A percentile compares a stretch with the other conserved stretches of the same genome.
These are phyloP conservation scores for Astrothelium macrocarpum DNA, from an alignment of 495 filamentous ascomycete species.

Conservation along the genomic window DNA sequence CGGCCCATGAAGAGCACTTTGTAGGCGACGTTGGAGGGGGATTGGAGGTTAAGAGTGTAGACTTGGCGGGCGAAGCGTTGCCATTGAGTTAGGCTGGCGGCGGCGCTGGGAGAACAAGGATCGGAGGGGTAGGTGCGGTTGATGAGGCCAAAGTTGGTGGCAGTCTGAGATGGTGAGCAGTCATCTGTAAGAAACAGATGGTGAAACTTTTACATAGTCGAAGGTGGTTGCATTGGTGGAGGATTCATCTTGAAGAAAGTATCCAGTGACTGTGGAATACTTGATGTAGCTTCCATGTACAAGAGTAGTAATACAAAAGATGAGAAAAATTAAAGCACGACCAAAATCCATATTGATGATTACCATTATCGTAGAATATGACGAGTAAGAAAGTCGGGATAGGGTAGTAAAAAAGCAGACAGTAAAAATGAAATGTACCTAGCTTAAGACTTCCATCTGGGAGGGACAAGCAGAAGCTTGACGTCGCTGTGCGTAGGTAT, in stretches of 20 bases:
- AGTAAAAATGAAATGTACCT: background rate
- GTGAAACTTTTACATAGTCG: slow-evolving; percentile 46
- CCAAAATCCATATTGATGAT: background rate
- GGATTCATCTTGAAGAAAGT: slow-evolving; percentile 60
- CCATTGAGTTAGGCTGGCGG: slow-evolving; percentile 49
- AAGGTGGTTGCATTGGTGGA: slow-evolving; percentile 53
- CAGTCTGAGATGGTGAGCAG: slow-evolving; percentile 34
- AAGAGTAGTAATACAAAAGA: background rate
- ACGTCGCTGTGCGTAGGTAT: background rate
- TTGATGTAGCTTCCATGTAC: slow-evolving; percentile 32
- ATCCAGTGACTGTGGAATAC: slow-evolving; percentile 57
- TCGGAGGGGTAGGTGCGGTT: slow-evolving; percentile 47
- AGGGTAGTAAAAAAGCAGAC: background rate
- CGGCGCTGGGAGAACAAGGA: slow-evolving; percentile 16
- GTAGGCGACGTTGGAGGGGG: slow-evolving; percentile 44
- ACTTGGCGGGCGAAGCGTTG: slow-evolving; percentile 53
- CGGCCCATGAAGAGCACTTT: slow-evolving; percentile 60
- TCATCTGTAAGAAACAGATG: background rate
- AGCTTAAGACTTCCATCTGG: background rate
- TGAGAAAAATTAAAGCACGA: too few species aligned
- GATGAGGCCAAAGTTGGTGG: slow-evolving; percentile 58
- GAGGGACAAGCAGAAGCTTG: background rate
- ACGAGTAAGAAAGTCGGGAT: too few species aligned
- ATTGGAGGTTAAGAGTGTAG: slow-evolving; percentile 41
- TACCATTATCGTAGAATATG: background rate